Evolutionary conservation across 306 rosid species (phyloP).

Genomic region (Sindora glabra): DNA sequence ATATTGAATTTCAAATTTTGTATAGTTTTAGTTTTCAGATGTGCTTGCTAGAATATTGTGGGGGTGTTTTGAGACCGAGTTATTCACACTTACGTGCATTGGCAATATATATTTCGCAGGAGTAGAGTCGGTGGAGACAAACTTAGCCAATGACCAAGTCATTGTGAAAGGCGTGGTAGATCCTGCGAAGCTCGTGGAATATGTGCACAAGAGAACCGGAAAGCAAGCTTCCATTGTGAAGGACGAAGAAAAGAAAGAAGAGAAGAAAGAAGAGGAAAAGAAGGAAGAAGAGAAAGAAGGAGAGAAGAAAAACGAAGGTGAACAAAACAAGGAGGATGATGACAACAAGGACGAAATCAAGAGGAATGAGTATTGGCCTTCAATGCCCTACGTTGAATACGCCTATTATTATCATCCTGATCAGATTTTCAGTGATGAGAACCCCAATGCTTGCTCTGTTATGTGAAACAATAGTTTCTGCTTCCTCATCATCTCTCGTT

Average conservation of each 20-base stretch:
- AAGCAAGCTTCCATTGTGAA: conserved; percentile 67
- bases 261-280: too few species aligned
- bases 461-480: conserved; percentile 35
- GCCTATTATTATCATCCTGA: conserved; percentile 42
- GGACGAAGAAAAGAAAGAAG: conserved; percentile 47
- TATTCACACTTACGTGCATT: background rate
- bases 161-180: conserved; percentile 72
- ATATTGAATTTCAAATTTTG: too few species aligned
- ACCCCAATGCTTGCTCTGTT: conserved; percentile 80
- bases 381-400: conserved; percentile 40
- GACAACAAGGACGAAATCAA: conserved; percentile 45
- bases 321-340: conserved; percentile 36
- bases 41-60: too few species aligned
- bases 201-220: conserved; percentile 64
- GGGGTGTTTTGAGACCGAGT: too few species aligned
- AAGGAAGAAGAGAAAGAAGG: too few species aligned
- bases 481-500: too few species aligned
- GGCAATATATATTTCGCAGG: conserved; percentile 40
- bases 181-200: conserved; percentile 48
- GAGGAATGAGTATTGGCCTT: conserved; percentile 56
- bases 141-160: conserved; percentile 52
- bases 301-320: conserved; percentile 34
- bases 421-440: conserved; percentile 85
- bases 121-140: conserved; percentile 82
- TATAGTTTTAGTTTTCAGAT: too few species aligned